Evolutionary conservation across 768 basidiomycete species (phyloP).

Genomic region (Crassisporium funariophilum): DNA sequence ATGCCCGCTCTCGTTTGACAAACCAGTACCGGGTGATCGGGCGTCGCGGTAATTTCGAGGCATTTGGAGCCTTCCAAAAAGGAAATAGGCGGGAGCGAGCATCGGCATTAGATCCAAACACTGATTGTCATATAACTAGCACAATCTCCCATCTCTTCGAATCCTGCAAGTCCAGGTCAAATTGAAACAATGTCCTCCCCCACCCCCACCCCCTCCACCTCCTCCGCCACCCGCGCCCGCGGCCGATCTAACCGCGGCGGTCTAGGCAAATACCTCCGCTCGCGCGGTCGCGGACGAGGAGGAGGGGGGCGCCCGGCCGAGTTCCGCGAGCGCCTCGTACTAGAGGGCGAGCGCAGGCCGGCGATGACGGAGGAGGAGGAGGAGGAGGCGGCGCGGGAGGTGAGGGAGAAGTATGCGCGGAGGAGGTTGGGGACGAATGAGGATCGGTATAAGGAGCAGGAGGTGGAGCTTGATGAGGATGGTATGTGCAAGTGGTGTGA

Average conservation of each 20-base stretch:
- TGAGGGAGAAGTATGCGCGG: conserved; percentile 51
- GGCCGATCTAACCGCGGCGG: conserved; percentile 69
- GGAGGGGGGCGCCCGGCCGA: conserved; percentile 64
- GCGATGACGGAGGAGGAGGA: conserved; percentile 46
- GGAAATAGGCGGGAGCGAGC: too few relatives aligned
- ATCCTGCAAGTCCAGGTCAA: too few relatives aligned
- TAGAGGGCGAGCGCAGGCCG: conserved; percentile 55
- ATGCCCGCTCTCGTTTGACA: too few relatives aligned
- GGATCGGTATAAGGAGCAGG: conserved; percentile 74
- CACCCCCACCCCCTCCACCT: conserved; percentile 4
- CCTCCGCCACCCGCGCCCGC: conserved; percentile 43
- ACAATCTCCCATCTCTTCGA: too few relatives aligned
- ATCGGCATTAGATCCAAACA: too few relatives aligned
- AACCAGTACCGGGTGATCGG: too few relatives aligned
- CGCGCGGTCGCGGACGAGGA: conserved; percentile 63
- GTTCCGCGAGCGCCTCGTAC: conserved; percentile 58
- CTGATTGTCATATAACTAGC: too few relatives aligned
- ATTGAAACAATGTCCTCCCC: too few relatives aligned
- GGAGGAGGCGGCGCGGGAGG: conserved; percentile 53
- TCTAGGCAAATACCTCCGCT: conserved; percentile 73
- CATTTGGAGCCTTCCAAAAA: too few relatives aligned
- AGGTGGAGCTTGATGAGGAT: conserved; percentile 69
- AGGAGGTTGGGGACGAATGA: conserved; percentile 69
- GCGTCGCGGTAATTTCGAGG: too few relatives aligned
- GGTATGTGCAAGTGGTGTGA: conserved; percentile 41